Evolutionary conservation across 805 yeast species (phyloP).

Genomic region (Brettanomyces anomalus): DNA sequence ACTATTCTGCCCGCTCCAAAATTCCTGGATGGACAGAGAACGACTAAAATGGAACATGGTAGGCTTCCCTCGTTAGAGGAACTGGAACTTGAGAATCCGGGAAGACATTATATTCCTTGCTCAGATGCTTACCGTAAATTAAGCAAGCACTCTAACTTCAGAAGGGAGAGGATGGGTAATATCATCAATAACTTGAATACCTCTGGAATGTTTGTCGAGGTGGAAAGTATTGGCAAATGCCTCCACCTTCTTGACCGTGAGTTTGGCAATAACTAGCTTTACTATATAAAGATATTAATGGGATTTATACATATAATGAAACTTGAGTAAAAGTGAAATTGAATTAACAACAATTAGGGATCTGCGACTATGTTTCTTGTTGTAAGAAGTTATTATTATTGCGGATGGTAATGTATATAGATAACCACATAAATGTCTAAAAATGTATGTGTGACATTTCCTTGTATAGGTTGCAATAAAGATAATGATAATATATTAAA

Average conservation of each 20-base stretch:
- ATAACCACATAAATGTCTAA: too few species aligned
- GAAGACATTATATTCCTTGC: slow-evolving; percentile 67
- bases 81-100: slow-evolving; percentile 21
- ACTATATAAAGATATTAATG: background rate
- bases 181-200: slow-evolving; percentile 70
- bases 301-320: background rate
- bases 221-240: slow-evolving; percentile 81
- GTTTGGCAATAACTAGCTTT: slow-evolving; percentile 25
- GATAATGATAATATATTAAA: too few species aligned
- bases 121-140: slow-evolving; percentile 86
- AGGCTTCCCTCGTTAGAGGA: slow-evolving; percentile 19
- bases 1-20: background rate
- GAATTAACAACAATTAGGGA: too few species aligned
- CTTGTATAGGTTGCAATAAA: too few species aligned
- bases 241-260: slow-evolving; percentile 72
- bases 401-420: too few species aligned
- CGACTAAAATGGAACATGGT: background rate
- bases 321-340: too few species aligned
- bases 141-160: slow-evolving; percentile 71
- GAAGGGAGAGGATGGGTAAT: slow-evolving; percentile 61
- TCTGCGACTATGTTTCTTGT: too few species aligned
- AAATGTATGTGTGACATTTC: too few species aligned
- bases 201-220: slow-evolving; percentile 85
- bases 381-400: too few species aligned
- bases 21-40: background rate